These are phyloP conservation scores for Picochlorum sp. DNA, from an alignment of 139 green algal genomes.

Conservation along the genomic window DNA sequence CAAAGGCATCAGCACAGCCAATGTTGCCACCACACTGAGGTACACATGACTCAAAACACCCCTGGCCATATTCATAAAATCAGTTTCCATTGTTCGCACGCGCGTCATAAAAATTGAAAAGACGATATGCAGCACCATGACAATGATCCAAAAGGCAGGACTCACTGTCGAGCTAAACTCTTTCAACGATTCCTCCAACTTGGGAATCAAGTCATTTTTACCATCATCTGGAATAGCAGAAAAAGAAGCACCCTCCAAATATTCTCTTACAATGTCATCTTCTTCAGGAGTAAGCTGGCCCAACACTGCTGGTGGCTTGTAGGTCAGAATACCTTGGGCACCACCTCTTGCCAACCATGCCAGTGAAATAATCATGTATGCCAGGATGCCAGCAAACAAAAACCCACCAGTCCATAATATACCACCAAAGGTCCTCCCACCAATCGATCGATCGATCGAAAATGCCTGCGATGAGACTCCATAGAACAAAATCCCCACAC, in stretches of 20 bases:
- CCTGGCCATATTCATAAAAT: neutral
- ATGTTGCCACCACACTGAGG: neutral
- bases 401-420: neutral
- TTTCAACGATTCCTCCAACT: neutral
- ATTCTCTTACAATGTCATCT: neutral
- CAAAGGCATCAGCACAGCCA: constrained; percentile 9
- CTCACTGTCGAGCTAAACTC: neutral
- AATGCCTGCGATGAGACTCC: neutral
- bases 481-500: neutral
- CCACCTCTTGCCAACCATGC: neutral
- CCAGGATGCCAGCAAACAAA: neutral
- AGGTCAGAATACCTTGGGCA: neutral
- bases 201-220: neutral
- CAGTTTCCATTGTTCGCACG: neutral
- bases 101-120: neutral
- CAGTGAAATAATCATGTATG: neutral
- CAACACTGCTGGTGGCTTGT: neutral
- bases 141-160: constrained; percentile 8
- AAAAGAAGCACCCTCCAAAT: neutral
- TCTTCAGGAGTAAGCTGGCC: neutral
- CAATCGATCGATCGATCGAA: neutral
- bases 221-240: neutral
- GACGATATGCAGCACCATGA: constrained; percentile 12
- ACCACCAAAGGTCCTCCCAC: neutral
- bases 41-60: constrained; percentile 5